Base-by-base conservation (phyloP, 106 monocot species). In the Cymbidium sinense region DNA sequence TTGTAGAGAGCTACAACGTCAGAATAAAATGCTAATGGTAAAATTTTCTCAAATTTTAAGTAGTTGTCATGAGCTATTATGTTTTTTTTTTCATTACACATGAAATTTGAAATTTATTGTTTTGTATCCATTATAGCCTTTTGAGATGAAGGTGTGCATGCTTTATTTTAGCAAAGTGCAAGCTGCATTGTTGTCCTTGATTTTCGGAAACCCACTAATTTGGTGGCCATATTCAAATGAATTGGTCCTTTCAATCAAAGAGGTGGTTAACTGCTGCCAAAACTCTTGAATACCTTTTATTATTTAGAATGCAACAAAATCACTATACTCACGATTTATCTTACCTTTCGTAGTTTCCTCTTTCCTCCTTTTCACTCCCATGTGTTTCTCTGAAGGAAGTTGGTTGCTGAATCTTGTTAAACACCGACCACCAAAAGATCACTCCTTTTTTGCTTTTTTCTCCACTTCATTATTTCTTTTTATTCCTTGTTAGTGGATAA, bases 11-110 rank as follows among this genome's bases (percentile, higher is more conserved):
- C 79, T 99, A 75, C 98, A 99, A 74, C 90, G 92, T 55, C 98
- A 95, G 81, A 99, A 99, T 79, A 99, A 99, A 81, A 81, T 95
- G 84, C 92, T 99, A 13, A 94, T 90, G 98, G 98, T 99, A 90
- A 64, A 47, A 44, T 84, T 83, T 55, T 77, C 43, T 43, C 65
- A 39, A 58, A n/a, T n/a, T 74, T 74, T 7, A 28, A 55, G 52
- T 18, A 64, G 21, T 41, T 73, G 13, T 35, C n/a, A 21, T 39
- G 21, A 39, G 2, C 10, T 70, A 18, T 71, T 71, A 67, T 33
- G 67, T 33, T 7, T 71, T 71, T n/a, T 71, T 4, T 39, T 71
- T 71, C 37, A 39, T 71, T 20, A 39, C 2, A 71, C 1, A 37
- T 71, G 19, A 39, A 37, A 39, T 21, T 39, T 71, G 13, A 29